Percentiles rank a stretch among this genome's conserved stretches.
Conservation (phyloP, 1,284 basidiomycete species). For the Apiotrichum mycotoxinovorans region DNA sequence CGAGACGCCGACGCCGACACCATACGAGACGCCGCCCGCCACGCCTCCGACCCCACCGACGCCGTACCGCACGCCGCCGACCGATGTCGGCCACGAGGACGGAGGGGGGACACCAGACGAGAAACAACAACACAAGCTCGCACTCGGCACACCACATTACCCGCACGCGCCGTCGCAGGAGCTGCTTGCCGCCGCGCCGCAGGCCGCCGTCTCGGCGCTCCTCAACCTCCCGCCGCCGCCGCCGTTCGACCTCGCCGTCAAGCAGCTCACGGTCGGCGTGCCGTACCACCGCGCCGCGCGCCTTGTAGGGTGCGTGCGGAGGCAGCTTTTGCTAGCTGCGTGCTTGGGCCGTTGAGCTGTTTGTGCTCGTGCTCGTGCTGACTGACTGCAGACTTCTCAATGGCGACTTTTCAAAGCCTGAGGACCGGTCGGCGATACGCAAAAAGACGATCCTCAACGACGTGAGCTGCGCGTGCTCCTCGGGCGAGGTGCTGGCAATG, state of each 20-base stretch:
- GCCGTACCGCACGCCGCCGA: neutral
- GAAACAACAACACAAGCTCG: neutral
- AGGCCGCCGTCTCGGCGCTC: conserved; percentile 15
- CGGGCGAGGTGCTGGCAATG: conserved; percentile 50
- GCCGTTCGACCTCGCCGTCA: conserved; percentile 43
- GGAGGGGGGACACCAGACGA: neutral
- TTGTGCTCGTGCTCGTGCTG: neutral
- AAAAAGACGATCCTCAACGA: conserved; percentile 44
- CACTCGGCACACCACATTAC: no score
- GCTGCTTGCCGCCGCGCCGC: neutral
- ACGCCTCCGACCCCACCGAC: neutral
- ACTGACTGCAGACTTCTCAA: conserved; percentile 4
- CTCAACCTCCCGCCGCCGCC: conserved; percentile 47
- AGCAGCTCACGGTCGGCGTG: conserved; percentile 46
- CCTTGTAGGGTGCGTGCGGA: neutral
- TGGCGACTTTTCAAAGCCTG: conserved; percentile 10
- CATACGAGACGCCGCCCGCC: neutral
- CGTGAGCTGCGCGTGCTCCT: conserved; percentile 42
- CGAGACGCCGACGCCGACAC: neutral
- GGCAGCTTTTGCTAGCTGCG: no score
- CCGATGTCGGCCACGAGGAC: neutral
- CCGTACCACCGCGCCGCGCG: conserved; percentile 23
- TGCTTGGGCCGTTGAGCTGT: no score
- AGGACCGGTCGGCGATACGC: conserved; percentile 11
- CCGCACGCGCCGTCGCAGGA: neutral